These are phyloP conservation scores for Colletotrichum karsti DNA, from an alignment of 2,329 filamentous ascomycete species.

Conservation along the genomic window DNA sequence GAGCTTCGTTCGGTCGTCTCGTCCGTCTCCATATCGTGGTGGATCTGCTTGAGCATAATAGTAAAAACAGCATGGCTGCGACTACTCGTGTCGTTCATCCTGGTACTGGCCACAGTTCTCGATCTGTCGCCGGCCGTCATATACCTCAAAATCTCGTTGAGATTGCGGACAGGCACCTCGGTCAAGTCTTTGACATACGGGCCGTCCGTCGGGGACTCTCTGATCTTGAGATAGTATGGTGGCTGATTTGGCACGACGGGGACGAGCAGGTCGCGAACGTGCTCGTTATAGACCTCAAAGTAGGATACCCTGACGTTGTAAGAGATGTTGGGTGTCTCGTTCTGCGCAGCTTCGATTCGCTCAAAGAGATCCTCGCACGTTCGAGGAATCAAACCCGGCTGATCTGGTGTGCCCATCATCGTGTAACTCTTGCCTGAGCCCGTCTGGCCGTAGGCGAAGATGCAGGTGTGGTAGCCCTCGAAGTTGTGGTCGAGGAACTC, in stretches of 20 bases:
- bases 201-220: constrained; percentile 92
- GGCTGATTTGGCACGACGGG: constrained; percentile 75
- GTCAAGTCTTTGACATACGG: constrained; percentile 97
- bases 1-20: constrained; percentile 96
- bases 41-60: constrained; percentile 97
- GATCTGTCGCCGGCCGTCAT: constrained; percentile 92
- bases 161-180: constrained; percentile 88
- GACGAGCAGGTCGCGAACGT: constrained; percentile 91
- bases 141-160: constrained; percentile 85
- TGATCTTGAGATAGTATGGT: constrained; percentile 94
- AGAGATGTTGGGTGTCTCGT: constrained; percentile 88
- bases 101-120: constrained; percentile 90
- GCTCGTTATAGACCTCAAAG: constrained; percentile 99
- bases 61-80: constrained; percentile 98
- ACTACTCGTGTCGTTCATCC: constrained; percentile 99
- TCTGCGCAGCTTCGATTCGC: constrained; percentile 80
- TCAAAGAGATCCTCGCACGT: constrained; percentile 97
- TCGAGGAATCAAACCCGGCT: constrained; percentile 90
- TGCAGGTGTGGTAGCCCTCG: constrained; percentile 98
- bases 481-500: constrained; percentile 99
- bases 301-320: constrained; percentile 98
- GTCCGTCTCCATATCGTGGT: constrained; percentile 96
- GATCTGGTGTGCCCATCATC: constrained; percentile 90
- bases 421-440: constrained; percentile 98
- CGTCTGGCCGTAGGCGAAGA: constrained; percentile 98